These are phyloP conservation scores for Trichosporon sp. DNA, from an alignment of 1,284 basidiomycete species.

Conservation along the genomic window DNA sequence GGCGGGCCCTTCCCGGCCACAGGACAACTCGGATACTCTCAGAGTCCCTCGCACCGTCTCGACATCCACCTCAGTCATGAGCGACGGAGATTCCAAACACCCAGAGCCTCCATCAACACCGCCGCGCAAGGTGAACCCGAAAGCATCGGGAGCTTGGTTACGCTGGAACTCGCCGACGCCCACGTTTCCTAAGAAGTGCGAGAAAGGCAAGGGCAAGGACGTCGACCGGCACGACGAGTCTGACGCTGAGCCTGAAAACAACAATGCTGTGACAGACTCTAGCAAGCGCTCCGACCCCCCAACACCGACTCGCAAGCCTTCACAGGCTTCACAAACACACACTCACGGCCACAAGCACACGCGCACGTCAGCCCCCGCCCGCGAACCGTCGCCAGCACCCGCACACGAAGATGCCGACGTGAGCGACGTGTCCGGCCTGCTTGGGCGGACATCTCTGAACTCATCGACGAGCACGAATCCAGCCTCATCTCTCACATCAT, in stretches of 20 bases:
- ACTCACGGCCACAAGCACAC: not conserved
- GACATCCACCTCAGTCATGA: not conserved
- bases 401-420: not conserved
- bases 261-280: not conserved
- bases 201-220: slow-evolving; percentile 34
- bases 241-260: not conserved
- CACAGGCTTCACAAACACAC: not conserved
- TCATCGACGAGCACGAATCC: not conserved
- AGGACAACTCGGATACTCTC: not conserved
- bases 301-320: not conserved
- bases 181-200: slow-evolving; percentile 32
- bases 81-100: not conserved
- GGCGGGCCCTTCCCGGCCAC: not conserved
- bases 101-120: slow-evolving; percentile 3
- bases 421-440: not conserved
- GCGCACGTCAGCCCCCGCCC: not conserved
- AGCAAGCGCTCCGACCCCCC: not conserved
- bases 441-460: not conserved
- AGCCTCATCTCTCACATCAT: not conserved
- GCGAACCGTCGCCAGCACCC: not conserved
- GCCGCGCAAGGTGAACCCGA: slow-evolving; percentile 33
- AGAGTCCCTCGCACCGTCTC: not conserved
- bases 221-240: not conserved
- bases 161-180: slow-evolving; percentile 39
- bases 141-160: slow-evolving; percentile 37